Conservation (phyloP, 192 early-diverging fungal genomes). For the Coemansia interrupta region DNA sequence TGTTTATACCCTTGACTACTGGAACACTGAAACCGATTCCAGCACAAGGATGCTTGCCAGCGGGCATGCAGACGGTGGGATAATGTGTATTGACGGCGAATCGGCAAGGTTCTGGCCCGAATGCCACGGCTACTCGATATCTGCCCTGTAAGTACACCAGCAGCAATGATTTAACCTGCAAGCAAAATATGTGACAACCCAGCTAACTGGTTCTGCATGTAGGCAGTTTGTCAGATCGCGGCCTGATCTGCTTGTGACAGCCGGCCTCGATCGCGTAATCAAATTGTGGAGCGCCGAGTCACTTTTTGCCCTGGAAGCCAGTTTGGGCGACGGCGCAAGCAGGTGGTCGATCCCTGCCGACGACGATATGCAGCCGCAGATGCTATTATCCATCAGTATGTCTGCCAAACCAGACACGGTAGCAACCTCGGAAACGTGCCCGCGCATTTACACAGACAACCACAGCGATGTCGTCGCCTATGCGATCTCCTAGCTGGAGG, state of each 20-base stretch:
- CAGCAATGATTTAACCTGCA: background rate
- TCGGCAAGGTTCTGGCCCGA: slow-evolving; percentile 13
- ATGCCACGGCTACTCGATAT: slow-evolving; percentile 44
- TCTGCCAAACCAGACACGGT: slow-evolving; percentile 31
- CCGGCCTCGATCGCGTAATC: slow-evolving; percentile 35
- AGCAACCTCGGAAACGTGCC: slow-evolving; percentile 11
- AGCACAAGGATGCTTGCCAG: slow-evolving; percentile 21
- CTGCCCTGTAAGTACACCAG: slow-evolving; percentile 29
- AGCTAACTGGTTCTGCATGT: background rate
- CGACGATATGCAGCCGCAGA: no score
- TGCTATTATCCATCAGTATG: background rate
- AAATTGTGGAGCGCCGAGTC: slow-evolving; percentile 35
- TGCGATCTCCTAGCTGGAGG: background rate
- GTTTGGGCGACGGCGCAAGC: background rate
- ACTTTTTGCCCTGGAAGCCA: slow-evolving; percentile 4
- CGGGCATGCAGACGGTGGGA: slow-evolving; percentile 48
- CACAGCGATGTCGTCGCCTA: slow-evolving; percentile 16
- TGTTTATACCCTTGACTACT: slow-evolving; percentile 40
- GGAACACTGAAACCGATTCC: background rate
- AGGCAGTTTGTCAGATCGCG: slow-evolving; percentile 36
- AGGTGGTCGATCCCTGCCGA: no score
- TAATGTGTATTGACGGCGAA: slow-evolving; percentile 27
- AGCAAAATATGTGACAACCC: no score
- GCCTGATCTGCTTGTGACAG: slow-evolving; percentile 34
- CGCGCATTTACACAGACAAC: slow-evolving; percentile 26